A percentile compares a stretch with the other conserved stretches of the same genome.
Conservation (phyloP, 306 rosid species). For the Pachyrhizus erosus region DNA sequence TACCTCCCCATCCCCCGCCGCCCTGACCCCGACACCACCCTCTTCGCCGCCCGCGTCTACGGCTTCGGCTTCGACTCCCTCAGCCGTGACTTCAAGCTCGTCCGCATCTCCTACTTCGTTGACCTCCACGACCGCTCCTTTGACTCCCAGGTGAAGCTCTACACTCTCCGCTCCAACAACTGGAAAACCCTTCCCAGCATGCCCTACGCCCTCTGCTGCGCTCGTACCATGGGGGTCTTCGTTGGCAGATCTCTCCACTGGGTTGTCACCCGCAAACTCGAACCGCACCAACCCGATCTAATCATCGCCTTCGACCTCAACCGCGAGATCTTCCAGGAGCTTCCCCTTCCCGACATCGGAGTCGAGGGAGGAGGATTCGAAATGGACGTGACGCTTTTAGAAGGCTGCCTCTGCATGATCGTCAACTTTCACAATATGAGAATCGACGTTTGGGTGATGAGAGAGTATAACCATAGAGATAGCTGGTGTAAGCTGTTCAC, state of each 20-base stretch:
- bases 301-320: conserved; percentile 57
- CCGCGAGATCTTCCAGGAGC: conserved; percentile 49
- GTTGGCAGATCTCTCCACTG: conserved; percentile 62
- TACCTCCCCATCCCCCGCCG: conserved; percentile 45
- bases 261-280: conserved; percentile 60
- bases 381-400: conserved; percentile 60
- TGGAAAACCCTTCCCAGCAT: conserved; percentile 60
- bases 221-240: conserved; percentile 62
- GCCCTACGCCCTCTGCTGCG: conserved; percentile 62
- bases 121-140: conserved; percentile 46
- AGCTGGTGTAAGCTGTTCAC: conserved; percentile 66
- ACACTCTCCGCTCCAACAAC: conserved; percentile 48
- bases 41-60: conserved; percentile 55
- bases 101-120: conserved; percentile 64
- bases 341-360: conserved; percentile 65
- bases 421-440: conserved; percentile 40
- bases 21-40: conserved; percentile 23
- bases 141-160: conserved; percentile 59
- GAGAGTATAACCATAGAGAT: conserved; percentile 53
- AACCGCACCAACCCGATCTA: conserved; percentile 45
- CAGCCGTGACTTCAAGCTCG: conserved; percentile 57
- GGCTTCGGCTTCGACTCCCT: conserved; percentile 69
- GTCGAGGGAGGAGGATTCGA: not conserved
- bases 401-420: conserved; percentile 52
- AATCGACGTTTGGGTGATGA: conserved; percentile 74